Base-by-base conservation (phyloP, 352 stramenopile species). In the Phytophthora kernoviae region DNA sequence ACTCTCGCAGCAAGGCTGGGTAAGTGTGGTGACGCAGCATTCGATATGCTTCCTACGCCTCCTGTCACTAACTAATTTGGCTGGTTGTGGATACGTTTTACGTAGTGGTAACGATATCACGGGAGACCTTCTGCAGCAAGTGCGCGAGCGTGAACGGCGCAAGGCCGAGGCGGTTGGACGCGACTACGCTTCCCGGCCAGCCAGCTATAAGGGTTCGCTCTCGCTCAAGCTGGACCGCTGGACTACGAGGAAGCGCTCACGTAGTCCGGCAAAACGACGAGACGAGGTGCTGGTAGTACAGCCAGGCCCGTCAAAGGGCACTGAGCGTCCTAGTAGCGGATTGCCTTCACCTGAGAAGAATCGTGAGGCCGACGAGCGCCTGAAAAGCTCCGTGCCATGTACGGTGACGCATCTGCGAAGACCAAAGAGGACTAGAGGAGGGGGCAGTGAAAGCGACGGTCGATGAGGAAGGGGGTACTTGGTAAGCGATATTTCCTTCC, bases 201-300 rank as follows among this genome's bases (percentile, higher is more conserved):
- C 82, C 14, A 96, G 88, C 50, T 98, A 98, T 70, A 97, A 98
- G 68, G 92, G 93, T 14, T 96, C 87, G 24, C 68, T 98, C 6
- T 97, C 90, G 40, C 76, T 98, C 36, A 97, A 97, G 53, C 65
- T 95, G 2, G 91, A 98, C 59, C 87, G 85, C 0, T 97, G 81
- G 67, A 97, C 89, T 45, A 93, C 72, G 4, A 72, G 82, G 11
- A 79, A 87, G 42, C 70, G 79, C 32, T 88, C 79, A 7, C 79
- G 73, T 18, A 96, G 87, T 51, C 88, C 84, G 18, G 57, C 69
- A 21, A 87, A 89, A 64, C 76, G n/a, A n/a, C n/a, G 81, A 17
- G 65, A 68, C 0, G 79, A 91, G 47, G 68, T 82, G 26, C 50
- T 81, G 20, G 62, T 87, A 14, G 58, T 73, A 36, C 70, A 75